A percentile compares a stretch with the other conserved stretches of the same genome.
These are phyloP conservation scores for Tephrocybe sp. DNA, from an alignment of 768 basidiomycete genomes.

Conservation along the genomic window DNA sequence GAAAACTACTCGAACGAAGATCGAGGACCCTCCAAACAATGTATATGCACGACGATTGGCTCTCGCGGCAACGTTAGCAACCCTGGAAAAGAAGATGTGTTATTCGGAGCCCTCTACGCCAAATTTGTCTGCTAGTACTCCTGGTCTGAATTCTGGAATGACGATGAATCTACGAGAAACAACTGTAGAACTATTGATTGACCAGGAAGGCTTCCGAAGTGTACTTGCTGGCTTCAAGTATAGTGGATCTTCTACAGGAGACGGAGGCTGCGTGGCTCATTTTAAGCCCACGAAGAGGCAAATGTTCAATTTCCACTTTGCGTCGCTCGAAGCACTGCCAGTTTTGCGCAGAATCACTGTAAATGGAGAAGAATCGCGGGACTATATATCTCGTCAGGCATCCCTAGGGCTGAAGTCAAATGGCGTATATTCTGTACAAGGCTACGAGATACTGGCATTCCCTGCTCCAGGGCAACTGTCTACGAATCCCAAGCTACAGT, in stretches of 20 bases:
- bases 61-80: conserved; percentile 10
- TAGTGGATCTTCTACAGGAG: conserved; percentile 42
- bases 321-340: conserved; percentile 62
- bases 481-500: conserved; percentile 43
- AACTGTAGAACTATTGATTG: conserved; percentile 65
- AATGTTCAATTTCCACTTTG: conserved; percentile 68
- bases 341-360: conserved; percentile 68
- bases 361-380: conserved; percentile 63
- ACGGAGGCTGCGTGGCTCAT: conserved; percentile 50
- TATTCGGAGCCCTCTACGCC: conserved; percentile 15
- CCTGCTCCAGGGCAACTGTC: conserved; percentile 17
- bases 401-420: conserved; percentile 63
- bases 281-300: conserved; percentile 63
- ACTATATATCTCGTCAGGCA: conserved; percentile 77
- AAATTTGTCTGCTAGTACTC: neutral
- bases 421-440: conserved; percentile 74
- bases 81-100: conserved; percentile 12
- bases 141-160: neutral
- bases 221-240: conserved; percentile 58
- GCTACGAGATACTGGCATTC: conserved; percentile 50
- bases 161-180: conserved; percentile 10
- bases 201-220: conserved; percentile 80
- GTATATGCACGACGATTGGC: conserved; percentile 4
- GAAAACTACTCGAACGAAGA: neutral
- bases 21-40: conserved; percentile 2